Evolutionary conservation across 805 yeast genomes (phyloP), one percentile per base, ranked within the genome.

Genomic region (Kluyveromyces lactis): DNA sequence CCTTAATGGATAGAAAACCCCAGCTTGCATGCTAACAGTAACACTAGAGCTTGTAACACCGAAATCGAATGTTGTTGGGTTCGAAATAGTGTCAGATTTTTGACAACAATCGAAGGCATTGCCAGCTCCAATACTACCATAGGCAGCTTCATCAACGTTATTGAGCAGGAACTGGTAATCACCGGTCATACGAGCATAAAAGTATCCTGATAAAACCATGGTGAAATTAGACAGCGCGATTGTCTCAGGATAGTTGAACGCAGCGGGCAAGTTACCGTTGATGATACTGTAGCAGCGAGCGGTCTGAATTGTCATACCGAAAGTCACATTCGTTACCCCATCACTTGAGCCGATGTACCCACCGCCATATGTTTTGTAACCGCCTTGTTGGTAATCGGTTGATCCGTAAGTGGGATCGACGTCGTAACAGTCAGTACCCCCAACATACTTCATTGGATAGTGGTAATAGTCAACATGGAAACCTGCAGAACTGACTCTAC

Each of bases 71-170:
- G 34, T 28, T 3, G 45, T 34, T 4, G 45, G 36, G 18, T 36
- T 24, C 5, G 41, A 5, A n/a, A 31, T 42, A 18, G 44, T 10
- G 2, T 29, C 13, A 3, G 21, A 27, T 10, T 33, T 18, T 31
- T 51, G 44, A 46, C 69, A 58, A 48, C 73, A 68, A 19, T 54
- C 54, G 18, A 66, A 55, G 8, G 62, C 61, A 40, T 49, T 53
- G 8, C 56, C 56, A n/a, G 46, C 48, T 29, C 64, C 64, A 39
- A 58, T 42, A 35, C 48, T 52, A 32, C 66, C 60, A 48, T 55
- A 55, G 13, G 50, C 58, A 18, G 49, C 44, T 42, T 63, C 67
- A 46, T 64, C 67, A 30, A 54, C 50, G 8, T 33, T 28, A 4
- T 32, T 31, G 19, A 62, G 38, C 4, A 42, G 19, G 38, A 63